Conservation (phyloP, 73 alveolate genomes). For the Stentor coeruleus region DNA sequence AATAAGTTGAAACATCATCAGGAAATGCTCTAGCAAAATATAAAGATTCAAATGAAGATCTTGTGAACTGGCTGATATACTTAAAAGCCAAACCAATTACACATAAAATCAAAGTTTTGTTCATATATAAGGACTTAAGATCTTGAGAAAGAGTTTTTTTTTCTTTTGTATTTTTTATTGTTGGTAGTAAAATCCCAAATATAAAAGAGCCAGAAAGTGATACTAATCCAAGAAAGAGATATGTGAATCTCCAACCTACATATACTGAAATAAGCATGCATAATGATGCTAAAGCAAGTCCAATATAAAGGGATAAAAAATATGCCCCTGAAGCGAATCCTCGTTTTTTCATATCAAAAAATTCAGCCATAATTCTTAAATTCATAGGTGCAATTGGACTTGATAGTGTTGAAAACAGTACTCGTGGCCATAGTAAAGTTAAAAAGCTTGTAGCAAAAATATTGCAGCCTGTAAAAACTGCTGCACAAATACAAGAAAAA, state of each 20-base stretch:
- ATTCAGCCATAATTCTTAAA: neutral
- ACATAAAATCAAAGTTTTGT: neutral
- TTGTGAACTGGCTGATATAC: neutral
- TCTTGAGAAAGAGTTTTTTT: neutral
- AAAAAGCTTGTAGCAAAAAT: neutral
- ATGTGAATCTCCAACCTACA: neutral
- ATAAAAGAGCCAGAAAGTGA: neutral
- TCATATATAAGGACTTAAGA: neutral
- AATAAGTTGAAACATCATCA: neutral
- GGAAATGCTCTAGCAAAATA: constrained; percentile 13
- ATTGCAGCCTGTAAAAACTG: neutral
- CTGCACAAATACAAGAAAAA: neutral
- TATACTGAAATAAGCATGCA: neutral
- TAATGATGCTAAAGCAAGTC: neutral
- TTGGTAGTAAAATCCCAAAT: neutral
- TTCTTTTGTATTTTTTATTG: neutral
- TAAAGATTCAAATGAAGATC: constrained; percentile 4
- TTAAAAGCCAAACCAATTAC: neutral
- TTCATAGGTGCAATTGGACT: neutral
- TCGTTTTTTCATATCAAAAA: neutral
- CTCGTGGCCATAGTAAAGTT: neutral
- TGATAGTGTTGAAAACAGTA: neutral
- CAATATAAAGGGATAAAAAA: constrained; percentile 10
- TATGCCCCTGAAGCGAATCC: neutral
- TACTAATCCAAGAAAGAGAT: neutral